phyloP scores from a whole-genome alignment of 257 asterid genomes.

The Fraxinus quadrangulata region DNA sequence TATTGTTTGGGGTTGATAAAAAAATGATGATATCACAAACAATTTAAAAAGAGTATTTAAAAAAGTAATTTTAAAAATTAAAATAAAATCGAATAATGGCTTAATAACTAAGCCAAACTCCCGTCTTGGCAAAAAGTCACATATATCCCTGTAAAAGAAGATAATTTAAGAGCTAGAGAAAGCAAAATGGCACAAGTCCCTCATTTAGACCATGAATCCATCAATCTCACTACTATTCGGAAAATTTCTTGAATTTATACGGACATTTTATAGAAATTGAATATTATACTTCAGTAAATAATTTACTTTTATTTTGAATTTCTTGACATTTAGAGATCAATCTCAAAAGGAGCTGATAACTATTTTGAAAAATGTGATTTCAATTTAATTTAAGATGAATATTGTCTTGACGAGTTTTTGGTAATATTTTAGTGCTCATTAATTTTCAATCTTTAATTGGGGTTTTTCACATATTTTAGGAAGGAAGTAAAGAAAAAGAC shows the following conservation, averaged over 20 bases:
- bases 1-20: too few relatives aligned
- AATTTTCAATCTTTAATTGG: slow-evolving; percentile 12
- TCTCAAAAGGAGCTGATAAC: slow-evolving; percentile 76
- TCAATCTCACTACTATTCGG: slow-evolving; percentile 72
- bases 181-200: slow-evolving; percentile 81
- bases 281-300: not conserved
- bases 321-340: slow-evolving; percentile 55
- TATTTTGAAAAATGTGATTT: slow-evolving; percentile 73
- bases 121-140: not conserved
- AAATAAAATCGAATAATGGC: too few relatives aligned
- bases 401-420: not conserved
- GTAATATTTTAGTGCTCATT: slow-evolving; percentile 8
- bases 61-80: too few relatives aligned
- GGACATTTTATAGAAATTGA: not conserved
- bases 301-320: slow-evolving; percentile 8
- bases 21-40: too few relatives aligned
- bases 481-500: slow-evolving; percentile 44
- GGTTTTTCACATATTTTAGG: slow-evolving; percentile 65
- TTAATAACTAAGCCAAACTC: not conserved
- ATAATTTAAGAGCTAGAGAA: slow-evolving; percentile 9
- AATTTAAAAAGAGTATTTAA: too few relatives aligned
- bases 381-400: not conserved
- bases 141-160: not conserved
- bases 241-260: slow-evolving; percentile 23
- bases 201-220: slow-evolving; percentile 75